phyloP scores from a whole-genome alignment of 495 filamentous ascomycete species.

The Penicillium soppii region DNA sequence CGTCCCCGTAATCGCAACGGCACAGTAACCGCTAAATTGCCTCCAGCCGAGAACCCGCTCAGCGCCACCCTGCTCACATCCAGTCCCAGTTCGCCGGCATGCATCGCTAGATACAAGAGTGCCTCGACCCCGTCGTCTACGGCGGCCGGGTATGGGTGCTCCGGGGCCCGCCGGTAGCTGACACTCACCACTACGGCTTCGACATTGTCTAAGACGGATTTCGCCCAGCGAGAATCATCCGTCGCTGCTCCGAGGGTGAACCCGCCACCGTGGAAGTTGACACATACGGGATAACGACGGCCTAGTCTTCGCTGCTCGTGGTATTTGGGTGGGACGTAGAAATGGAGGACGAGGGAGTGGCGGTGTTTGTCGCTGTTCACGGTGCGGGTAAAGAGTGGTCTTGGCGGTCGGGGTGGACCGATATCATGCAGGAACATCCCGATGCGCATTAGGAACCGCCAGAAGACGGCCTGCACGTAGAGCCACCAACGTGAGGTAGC shows the following conservation, averaged over 20 bases:
- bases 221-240: constrained; percentile 71
- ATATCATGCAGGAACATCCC: constrained; percentile 77
- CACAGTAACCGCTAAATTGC: constrained; percentile 80
- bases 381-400: constrained; percentile 62
- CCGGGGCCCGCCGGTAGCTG: constrained; percentile 75
- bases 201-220: constrained; percentile 51
- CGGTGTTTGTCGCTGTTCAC: constrained; percentile 54
- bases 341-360: constrained; percentile 68
- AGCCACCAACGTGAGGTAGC: constrained; percentile 64
- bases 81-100: constrained; percentile 56
- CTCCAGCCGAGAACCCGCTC: constrained; percentile 85
- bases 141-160: constrained; percentile 72
- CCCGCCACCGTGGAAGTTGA: constrained; percentile 78
- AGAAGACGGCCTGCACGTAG: constrained; percentile 68
- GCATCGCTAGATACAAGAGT: constrained; percentile 60
- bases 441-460: constrained; percentile 74
- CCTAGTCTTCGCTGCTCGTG: constrained; percentile 32
- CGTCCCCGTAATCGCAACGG: constrained; percentile 60
- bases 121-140: constrained; percentile 76
- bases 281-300: constrained; percentile 55
- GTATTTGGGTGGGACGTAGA: constrained; percentile 75
- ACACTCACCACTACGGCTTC: constrained; percentile 67
- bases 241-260: constrained; percentile 71
- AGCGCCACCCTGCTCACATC: constrained; percentile 65
- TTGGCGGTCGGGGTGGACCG: constrained; percentile 63